Base-by-base conservation (phyloP, 2,329 filamentous ascomycete species). In the Knoxdaviesia proteae region DNA sequence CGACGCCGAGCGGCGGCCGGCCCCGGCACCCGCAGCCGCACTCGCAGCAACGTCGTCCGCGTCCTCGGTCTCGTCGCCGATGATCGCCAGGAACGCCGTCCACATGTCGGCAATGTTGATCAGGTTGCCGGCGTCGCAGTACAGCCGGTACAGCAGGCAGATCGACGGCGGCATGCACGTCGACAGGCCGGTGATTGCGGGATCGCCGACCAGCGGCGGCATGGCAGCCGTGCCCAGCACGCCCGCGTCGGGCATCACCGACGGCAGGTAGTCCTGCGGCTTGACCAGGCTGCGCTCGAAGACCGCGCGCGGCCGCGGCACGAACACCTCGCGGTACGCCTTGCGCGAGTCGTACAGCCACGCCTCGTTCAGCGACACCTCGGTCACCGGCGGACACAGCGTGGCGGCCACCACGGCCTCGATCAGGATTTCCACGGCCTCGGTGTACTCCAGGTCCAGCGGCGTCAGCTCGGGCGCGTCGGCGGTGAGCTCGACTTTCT, bases 101-200 rank as follows among this genome's bases (percentile, higher is more conserved):
- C 81, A 87, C 39, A 90, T 56, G 60, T 92, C 84, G 33, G 74
- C 78, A 40, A 80, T 75, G 51, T 90, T 90, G 57, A 90, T 77
- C 45, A 88, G 62, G 6, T 69, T 70, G 0, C 82, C 81, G 0
- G 80, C 78, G 55, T 92, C 83, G 9, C 80, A 64, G 55, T 87
- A 88, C 40, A 90, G 61, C 50, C 82, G 80, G 53, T 88, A 90
- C 31, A 90, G 53, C 33, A 88, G 74, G 1, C 80, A 71, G 5
- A 80, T 80, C 1, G 77, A 66, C 4, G 82, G 83, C 43, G 84
- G 63, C 1, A 47, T 34, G 30, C 46, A 41, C 34, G 44, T 42
- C 34, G 71, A 77, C 20, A 20, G 20, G 20, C 20, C 20, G 20
- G 20, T 20, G 20, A 20, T 3, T 2, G 74, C 61, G 36, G 67